phyloP scores from a whole-genome alignment of 768 basidiomycete genomes.

The Gymnopilus junonius region DNA sequence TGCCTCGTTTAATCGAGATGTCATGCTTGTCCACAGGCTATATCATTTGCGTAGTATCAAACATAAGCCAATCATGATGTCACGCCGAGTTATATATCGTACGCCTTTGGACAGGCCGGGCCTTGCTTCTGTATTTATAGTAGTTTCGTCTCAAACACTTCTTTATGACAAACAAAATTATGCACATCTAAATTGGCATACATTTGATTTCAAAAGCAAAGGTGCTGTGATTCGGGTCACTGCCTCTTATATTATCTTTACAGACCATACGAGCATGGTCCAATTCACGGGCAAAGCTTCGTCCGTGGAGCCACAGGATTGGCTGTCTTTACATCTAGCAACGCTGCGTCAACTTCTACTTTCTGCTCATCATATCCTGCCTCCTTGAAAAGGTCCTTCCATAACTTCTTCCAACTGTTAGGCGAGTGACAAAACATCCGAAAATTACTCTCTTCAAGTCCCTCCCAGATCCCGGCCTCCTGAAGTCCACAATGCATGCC shows the following conservation, averaged over 20 bases:
- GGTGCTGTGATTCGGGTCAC: too few species aligned
- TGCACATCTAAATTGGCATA: too few species aligned
- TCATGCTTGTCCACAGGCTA: background rate
- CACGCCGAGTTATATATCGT: background rate
- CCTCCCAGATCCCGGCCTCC: constrained; percentile 28
- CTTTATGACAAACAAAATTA: too few species aligned
- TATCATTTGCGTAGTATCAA: background rate
- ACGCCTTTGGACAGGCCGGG: too few species aligned
- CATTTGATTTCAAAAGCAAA: too few species aligned
- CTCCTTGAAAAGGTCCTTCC: constrained; percentile 24
- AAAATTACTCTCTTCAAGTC: background rate
- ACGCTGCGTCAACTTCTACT: background rate
- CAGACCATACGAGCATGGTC: background rate
- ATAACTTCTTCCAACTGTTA: constrained; percentile 34
- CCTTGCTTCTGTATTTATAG: too few species aligned
- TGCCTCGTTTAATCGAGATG: background rate
- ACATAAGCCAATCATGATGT: background rate
- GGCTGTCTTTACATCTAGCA: background rate
- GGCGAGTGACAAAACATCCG: constrained; percentile 41
- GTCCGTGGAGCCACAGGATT: background rate
- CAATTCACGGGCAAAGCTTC: background rate
- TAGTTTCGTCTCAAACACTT: too few species aligned
- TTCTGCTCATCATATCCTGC: constrained; percentile 23
- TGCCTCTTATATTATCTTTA: too few species aligned
- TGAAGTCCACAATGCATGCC: constrained; percentile 38